A percentile compares a stretch with the other conserved stretches of the same genome.
Evolutionary conservation across 176 grass and related monocot species (phyloP).

Genomic region (Rhynchospora breviuscula): DNA sequence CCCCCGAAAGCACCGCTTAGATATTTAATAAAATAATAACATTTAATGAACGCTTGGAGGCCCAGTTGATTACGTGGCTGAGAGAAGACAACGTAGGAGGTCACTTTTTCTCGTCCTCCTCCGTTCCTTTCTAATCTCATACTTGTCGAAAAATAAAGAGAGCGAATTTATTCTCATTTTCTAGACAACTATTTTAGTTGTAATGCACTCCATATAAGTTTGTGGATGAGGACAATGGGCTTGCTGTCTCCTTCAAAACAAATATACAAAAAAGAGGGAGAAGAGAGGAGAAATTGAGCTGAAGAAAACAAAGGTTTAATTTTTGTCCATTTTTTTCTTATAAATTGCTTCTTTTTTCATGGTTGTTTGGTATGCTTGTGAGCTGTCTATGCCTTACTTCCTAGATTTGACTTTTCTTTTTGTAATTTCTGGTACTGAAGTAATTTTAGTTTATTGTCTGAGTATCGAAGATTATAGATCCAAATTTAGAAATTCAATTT

Average conservation of each 20-base stretch:
- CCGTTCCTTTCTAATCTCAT: background rate
- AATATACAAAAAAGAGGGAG: background rate
- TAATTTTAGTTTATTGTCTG: too few species aligned
- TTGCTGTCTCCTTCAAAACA: background rate
- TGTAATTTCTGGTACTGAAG: background rate
- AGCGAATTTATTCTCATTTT: background rate
- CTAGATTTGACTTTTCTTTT: background rate
- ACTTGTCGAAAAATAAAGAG: background rate
- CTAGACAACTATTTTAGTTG: background rate
- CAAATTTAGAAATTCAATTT: too few species aligned
- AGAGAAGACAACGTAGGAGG: background rate
- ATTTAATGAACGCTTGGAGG: background rate
- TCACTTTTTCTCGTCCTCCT: background rate
- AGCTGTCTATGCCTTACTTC: background rate
- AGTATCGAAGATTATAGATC: too few species aligned
- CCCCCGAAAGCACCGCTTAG: background rate
- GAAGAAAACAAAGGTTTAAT: background rate
- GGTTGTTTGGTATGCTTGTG: background rate
- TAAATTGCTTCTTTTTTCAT: background rate
- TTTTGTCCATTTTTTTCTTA: background rate
- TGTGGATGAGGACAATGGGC: background rate
- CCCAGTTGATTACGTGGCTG: background rate
- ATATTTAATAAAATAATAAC: slow-evolving; percentile 18
- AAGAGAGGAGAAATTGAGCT: background rate
- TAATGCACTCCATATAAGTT: background rate